Evolutionary conservation across 2,329 filamentous ascomycete species (phyloP).

Genomic region (Fusarium abutilonis): DNA sequence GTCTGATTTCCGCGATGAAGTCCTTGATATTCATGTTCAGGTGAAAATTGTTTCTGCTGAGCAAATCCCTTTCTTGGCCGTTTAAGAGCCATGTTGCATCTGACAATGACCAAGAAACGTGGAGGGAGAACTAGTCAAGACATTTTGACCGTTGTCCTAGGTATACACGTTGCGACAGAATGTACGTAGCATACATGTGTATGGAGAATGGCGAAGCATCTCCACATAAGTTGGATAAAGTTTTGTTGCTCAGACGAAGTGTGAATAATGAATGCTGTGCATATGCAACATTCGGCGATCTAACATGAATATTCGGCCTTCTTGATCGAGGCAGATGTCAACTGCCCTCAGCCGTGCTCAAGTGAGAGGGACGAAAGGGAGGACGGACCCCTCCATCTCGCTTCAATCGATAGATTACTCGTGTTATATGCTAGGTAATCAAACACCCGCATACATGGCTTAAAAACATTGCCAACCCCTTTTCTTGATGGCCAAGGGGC

Average conservation of each 20-base stretch:
- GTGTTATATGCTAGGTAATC: slow-evolving; percentile 39
- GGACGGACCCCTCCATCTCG: slow-evolving; percentile 35
- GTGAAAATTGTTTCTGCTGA: slow-evolving; percentile 6
- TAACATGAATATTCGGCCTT: slow-evolving; percentile 5
- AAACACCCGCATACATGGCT: slow-evolving; percentile 34
- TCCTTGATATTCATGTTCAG: slow-evolving; percentile 20
- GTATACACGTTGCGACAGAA: neutral
- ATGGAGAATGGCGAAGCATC: neutral
- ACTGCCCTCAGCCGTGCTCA: slow-evolving; percentile 22
- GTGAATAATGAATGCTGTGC: slow-evolving; percentile 36
- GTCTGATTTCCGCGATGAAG: slow-evolving; percentile 27
- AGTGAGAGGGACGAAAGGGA: slow-evolving; percentile 16
- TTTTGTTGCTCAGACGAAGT: slow-evolving; percentile 19
- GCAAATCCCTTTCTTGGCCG: slow-evolving; percentile 6
- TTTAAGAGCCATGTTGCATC: slow-evolving; percentile 8
- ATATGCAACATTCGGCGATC: slow-evolving; percentile 33
- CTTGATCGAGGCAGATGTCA: slow-evolving; percentile 8
- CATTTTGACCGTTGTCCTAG: slow-evolving; percentile 12
- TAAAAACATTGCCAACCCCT: slow-evolving; percentile 27
- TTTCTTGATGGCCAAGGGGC: slow-evolving; percentile 25
- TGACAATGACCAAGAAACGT: slow-evolving; percentile 10
- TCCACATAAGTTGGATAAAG: slow-evolving; percentile 31
- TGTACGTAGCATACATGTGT: neutral
- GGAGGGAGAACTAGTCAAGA: slow-evolving; percentile 15
- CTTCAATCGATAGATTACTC: slow-evolving; percentile 27